Percentiles rank a stretch among this genome's conserved stretches.
Evolutionary conservation across 2,329 filamentous ascomycete species (phyloP).

Genomic region (Zymoseptoria brevis): DNA sequence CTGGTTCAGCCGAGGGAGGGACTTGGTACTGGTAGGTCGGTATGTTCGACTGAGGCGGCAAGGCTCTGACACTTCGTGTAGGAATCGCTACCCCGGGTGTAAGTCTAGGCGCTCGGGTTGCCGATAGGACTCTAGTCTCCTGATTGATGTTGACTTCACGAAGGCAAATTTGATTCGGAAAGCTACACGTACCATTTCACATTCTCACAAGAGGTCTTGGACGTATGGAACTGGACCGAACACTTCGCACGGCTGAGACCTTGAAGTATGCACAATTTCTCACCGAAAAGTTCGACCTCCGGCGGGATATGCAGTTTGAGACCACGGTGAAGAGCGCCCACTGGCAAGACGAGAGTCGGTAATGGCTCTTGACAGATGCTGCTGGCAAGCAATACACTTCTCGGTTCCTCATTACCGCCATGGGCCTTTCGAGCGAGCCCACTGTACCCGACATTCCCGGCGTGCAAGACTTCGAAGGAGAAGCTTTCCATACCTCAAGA

Average conservation of each 20-base stretch:
- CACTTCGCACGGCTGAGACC: constrained; percentile 37
- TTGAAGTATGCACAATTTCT: constrained; percentile 43
- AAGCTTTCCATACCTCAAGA: constrained; percentile 32
- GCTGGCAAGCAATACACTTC: constrained; percentile 28
- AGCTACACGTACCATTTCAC: constrained; percentile 39
- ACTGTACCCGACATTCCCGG: constrained; percentile 30
- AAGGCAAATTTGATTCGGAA: constrained; percentile 38
- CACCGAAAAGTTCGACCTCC: constrained; percentile 38
- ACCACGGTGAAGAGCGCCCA: constrained; percentile 30
- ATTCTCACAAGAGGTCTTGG: constrained; percentile 35
- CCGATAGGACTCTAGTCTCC: not conserved
- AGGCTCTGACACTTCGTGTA: constrained; percentile 26
- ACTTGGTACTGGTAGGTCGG: constrained; percentile 27
- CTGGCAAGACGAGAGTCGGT: constrained; percentile 26
- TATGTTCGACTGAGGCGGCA: constrained; percentile 30
- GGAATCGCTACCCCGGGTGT: constrained; percentile 33
- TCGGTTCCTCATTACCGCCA: constrained; percentile 36
- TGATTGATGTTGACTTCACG: not conserved
- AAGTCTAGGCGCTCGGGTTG: not conserved
- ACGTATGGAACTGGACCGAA: constrained; percentile 37
- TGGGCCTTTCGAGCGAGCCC: constrained; percentile 27
- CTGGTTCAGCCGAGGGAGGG: constrained; percentile 24
- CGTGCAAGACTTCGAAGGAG: constrained; percentile 31
- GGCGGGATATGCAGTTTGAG: constrained; percentile 35
- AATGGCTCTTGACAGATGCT: constrained; percentile 29